Evolutionary conservation across 164 flowering plant genomes (phyloP).

Genomic region (Aristolochia californica): DNA sequence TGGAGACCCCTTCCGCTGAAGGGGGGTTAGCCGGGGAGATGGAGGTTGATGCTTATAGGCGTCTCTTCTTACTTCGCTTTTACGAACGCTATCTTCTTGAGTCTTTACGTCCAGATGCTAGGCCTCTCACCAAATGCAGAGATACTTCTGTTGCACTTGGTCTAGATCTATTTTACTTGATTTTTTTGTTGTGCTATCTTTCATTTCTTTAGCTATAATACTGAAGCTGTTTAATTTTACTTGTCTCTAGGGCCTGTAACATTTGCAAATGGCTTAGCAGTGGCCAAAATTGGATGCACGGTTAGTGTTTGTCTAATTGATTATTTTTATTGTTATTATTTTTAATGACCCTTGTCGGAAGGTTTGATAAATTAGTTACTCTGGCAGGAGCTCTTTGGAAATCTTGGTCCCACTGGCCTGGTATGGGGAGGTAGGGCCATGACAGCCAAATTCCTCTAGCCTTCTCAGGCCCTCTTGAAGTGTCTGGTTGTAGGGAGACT

Average conservation of each 20-base stretch:
- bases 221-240: neutral
- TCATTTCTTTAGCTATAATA: neutral
- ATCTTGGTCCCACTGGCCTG: no score
- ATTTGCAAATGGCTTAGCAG: conserved; percentile 79
- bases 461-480: no score
- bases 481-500: no score
- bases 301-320: conserved; percentile 24
- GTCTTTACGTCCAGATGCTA: conserved; percentile 73
- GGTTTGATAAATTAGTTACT: no score
- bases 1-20: neutral
- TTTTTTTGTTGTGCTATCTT: neutral
- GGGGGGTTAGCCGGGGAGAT: conserved; percentile 49
- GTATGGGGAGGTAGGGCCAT: no score
- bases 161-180: conserved; percentile 4
- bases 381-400: no score
- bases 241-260: conserved; percentile 55
- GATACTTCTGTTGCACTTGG: conserved; percentile 65
- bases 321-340: no score
- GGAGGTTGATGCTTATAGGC: conserved; percentile 84
- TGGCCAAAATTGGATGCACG: conserved; percentile 72
- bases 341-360: no score
- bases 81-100: conserved; percentile 67
- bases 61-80: conserved; percentile 79
- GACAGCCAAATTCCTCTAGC: no score
- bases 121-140: conserved; percentile 56